Base-by-base conservation (phyloP, 371 early-diverging fungal genomes). In the Blakeslea trispora region DNA sequence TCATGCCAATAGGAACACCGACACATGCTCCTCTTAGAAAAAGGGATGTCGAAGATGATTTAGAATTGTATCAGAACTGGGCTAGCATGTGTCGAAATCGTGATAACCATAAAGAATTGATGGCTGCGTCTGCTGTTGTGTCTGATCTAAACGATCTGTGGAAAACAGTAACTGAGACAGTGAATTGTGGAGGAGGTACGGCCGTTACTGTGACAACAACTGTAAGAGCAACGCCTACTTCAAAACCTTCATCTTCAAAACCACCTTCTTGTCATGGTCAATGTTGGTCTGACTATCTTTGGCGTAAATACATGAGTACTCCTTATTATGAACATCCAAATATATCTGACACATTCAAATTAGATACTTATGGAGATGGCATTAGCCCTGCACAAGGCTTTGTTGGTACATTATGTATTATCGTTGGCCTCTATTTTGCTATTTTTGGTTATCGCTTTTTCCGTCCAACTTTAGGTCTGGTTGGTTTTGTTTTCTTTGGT, bases 401-500 rank as follows among this genome's bases (percentile, higher is more conserved):
- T 37, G 56, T 68, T 32, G 81, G 79, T 19, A 69, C 63, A 19
- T 63, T 76, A 5, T 67, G 71, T 22, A 45, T 78, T 24, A 47
- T 70, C 19, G 51, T 68, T 51, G 81, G 79, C 14, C 32, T 81
- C 6, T 64, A 78, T 41, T 69, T 78, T 39, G 44, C 57, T 17
- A 45, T 79, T 14, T 69, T 69, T 56, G 81, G 75, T 1, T 78
- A 61, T 55, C 73, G 75, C 4, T 72, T 64, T 55, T 71, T 72
- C 45, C 71, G 75, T 0, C 75, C 75, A 21, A 72, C 81, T 4
- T 23, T 81, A 11, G 70, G 63, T 0, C 39, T 78, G 22, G 61
- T 65, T n/a, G 81, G 81, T 3, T 81, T 81, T 48, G 59, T 81
- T 23, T 72, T 78, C 44, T 76, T 77, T 59, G 78, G 78, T 78